Evolutionary conservation across 768 basidiomycete genomes (phyloP).

Genomic region (Boletus pseudopeckii): DNA sequence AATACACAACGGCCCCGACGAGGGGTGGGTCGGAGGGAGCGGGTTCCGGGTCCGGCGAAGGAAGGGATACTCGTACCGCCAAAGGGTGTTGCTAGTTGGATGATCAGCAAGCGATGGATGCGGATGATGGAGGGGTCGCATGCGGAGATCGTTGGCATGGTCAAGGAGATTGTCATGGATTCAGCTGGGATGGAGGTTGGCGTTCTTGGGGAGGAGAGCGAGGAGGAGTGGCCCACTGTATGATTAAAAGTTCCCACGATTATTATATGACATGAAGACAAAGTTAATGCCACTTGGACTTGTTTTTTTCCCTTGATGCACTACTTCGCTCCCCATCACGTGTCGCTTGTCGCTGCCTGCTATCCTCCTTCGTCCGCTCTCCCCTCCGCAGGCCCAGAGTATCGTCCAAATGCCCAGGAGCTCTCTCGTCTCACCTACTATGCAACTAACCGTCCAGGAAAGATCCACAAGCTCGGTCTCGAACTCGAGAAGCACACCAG

Average conservation of each 20-base stretch:
- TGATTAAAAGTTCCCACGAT: not conserved
- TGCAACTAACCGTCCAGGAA: slow-evolving; percentile 78
- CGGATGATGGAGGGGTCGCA: slow-evolving; percentile 38
- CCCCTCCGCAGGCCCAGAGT: slow-evolving; percentile 70
- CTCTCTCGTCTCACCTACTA: slow-evolving; percentile 84
- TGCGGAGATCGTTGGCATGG: slow-evolving; percentile 43
- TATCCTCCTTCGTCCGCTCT: slow-evolving; percentile 80
- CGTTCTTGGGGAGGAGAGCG: slow-evolving; percentile 57
- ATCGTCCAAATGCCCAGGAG: slow-evolving; percentile 79
- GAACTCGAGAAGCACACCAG: slow-evolving; percentile 76
- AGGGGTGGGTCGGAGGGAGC: slow-evolving; percentile 53
- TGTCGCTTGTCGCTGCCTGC: slow-evolving; percentile 79
- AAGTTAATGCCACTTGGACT: too few relatives aligned
- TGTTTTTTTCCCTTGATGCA: slow-evolving; percentile 44
- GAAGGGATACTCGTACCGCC: slow-evolving; percentile 61
- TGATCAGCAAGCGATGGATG: slow-evolving; percentile 71
- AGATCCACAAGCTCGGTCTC: slow-evolving; percentile 69
- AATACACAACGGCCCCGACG: slow-evolving; percentile 51
- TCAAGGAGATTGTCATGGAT: slow-evolving; percentile 47
- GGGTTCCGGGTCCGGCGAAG: slow-evolving; percentile 52
- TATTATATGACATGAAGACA: too few relatives aligned
- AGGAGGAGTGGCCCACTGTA: slow-evolving; percentile 10
- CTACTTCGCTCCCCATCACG: slow-evolving; percentile 79
- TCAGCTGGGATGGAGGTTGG: slow-evolving; percentile 45
- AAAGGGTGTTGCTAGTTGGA: slow-evolving; percentile 63